These are phyloP conservation scores for Pilasporangium apinafurcum DNA, from an alignment of 352 stramenopile genomes.

Conservation along the genomic window DNA sequence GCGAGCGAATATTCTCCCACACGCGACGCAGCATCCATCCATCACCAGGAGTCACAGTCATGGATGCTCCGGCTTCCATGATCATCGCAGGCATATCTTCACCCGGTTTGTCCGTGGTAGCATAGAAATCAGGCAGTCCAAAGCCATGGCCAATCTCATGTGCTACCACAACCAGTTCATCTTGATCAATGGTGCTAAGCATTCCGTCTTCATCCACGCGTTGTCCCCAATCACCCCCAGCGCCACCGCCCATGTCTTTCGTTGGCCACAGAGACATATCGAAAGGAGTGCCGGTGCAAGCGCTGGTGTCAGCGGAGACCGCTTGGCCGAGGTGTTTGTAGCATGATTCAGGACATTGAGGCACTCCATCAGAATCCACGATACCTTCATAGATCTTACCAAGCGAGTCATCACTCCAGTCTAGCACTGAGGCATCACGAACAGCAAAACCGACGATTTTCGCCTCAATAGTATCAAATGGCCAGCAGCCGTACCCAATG, in stretches of 20 bases:
- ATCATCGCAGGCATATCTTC: slow-evolving; percentile 13
- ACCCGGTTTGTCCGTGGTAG: slow-evolving; percentile 3
- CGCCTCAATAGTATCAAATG: slow-evolving; percentile 23
- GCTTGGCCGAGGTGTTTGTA: slow-evolving; percentile 34
- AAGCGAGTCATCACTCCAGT: slow-evolving; percentile 33
- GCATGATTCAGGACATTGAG: slow-evolving; percentile 19
- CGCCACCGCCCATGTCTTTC: slow-evolving; percentile 20
- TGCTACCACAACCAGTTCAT: slow-evolving; percentile 22
- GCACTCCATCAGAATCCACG: slow-evolving; percentile 16
- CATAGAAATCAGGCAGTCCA: slow-evolving; percentile 7
- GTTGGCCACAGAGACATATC: slow-evolving; percentile 43
- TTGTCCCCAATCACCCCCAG: slow-evolving; percentile 17
- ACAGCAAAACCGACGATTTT: slow-evolving; percentile 36
- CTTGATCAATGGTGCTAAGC: slow-evolving; percentile 16
- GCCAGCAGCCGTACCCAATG: slow-evolving; percentile 26
- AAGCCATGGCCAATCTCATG: slow-evolving; percentile 38
- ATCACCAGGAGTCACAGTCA: slow-evolving; percentile 11
- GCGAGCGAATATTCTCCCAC: slow-evolving; percentile 12
- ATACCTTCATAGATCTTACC: slow-evolving; percentile 19
- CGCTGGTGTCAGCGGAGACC: slow-evolving; percentile 19
- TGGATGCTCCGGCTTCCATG: slow-evolving; percentile 13
- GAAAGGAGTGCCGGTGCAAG: slow-evolving; percentile 29
- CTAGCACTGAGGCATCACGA: slow-evolving; percentile 26
- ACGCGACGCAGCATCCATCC: slow-evolving; percentile 13
- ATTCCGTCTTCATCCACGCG: slow-evolving; percentile 27